Percentiles rank a stretch among this genome's conserved stretches.
phyloP scores from a whole-genome alignment of 1,284 basidiomycete genomes.

The Vanrija humicola region DNA sequence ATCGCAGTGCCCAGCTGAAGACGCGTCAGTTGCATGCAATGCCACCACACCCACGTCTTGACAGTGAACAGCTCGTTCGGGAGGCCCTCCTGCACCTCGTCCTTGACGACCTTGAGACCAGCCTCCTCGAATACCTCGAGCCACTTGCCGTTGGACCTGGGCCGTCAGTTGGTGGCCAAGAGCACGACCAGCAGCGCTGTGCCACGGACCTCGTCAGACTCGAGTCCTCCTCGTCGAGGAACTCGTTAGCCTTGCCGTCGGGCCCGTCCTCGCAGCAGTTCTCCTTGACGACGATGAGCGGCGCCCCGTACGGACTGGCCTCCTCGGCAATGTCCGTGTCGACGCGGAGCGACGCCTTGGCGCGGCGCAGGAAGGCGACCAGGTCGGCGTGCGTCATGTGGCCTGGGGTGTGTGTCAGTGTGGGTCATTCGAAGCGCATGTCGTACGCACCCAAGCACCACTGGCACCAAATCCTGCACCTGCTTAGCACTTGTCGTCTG shows the following conservation, averaged over 20 bases:
- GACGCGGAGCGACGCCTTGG: constrained; percentile 49
- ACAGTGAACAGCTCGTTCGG: constrained; percentile 74
- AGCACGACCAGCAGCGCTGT: background rate
- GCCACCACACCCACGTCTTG: constrained; percentile 64
- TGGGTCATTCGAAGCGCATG: background rate
- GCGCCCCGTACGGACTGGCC: constrained; percentile 29
- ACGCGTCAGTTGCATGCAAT: too few relatives aligned
- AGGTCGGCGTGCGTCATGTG: constrained; percentile 75
- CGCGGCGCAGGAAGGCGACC: constrained; percentile 65
- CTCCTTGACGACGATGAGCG: constrained; percentile 80
- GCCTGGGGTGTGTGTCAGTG: constrained; percentile 23
- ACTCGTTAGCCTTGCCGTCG: constrained; percentile 50
- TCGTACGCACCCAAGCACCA: constrained; percentile 73
- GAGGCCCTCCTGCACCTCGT: constrained; percentile 66
- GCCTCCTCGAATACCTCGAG: constrained; percentile 66
- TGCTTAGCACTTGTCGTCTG: constrained; percentile 57
- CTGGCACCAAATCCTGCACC: constrained; percentile 72
- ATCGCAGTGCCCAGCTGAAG: constrained; percentile 25
- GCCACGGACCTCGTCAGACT: constrained; percentile 68
- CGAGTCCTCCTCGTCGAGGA: constrained; percentile 81
- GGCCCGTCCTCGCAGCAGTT: constrained; percentile 69
- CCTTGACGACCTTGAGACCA: constrained; percentile 62
- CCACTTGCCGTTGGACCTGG: constrained; percentile 78
- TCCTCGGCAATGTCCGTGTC: constrained; percentile 8
- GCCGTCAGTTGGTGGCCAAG: background rate